A percentile compares a stretch with the other conserved stretches of the same genome.
Conservation (phyloP, 2,329 filamentous ascomycete genomes). For the Phialocephala sp. region DNA sequence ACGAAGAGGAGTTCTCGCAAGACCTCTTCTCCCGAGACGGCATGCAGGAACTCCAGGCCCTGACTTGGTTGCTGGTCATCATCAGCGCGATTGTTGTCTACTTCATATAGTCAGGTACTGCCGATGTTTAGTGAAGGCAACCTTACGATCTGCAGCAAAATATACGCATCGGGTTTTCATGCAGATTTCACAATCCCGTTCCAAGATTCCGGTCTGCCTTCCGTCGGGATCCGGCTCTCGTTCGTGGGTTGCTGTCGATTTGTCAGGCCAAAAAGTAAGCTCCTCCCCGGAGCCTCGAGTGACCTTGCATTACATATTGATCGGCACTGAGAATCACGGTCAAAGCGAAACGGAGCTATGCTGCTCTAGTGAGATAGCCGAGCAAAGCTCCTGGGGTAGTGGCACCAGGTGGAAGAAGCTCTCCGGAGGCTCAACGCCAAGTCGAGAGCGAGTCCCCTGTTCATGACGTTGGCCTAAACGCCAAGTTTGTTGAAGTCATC, state of each 20-base stretch:
- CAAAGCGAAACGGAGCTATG: not conserved
- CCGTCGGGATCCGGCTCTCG: not conserved
- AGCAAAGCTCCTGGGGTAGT: not conserved
- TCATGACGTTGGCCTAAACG: conserved; percentile 15
- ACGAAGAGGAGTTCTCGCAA: no score
- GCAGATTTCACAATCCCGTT: conserved; percentile 1
- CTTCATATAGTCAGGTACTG: not conserved
- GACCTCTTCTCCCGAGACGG: no score
- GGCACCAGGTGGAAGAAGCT: no score
- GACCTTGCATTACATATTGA: conserved; percentile 15
- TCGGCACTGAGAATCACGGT: not conserved
- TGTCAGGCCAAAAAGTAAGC: not conserved
- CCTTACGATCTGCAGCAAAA: not conserved
- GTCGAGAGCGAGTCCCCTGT: not conserved
- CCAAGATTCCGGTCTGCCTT: not conserved
- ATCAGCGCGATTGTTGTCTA: no score
- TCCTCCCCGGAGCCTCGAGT: conserved; percentile 1
- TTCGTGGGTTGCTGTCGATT: not conserved
- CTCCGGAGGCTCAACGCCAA: conserved; percentile 16
- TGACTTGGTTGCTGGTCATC: no score
- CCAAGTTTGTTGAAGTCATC: conserved; percentile 25
- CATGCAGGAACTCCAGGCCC: no score
- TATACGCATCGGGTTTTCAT: not conserved
- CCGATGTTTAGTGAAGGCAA: not conserved
- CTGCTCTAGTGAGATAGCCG: conserved; percentile 3